These are phyloP conservation scores for Pichia sp. DNA, from an alignment of 1,139 yeast species.

Conservation along the genomic window DNA sequence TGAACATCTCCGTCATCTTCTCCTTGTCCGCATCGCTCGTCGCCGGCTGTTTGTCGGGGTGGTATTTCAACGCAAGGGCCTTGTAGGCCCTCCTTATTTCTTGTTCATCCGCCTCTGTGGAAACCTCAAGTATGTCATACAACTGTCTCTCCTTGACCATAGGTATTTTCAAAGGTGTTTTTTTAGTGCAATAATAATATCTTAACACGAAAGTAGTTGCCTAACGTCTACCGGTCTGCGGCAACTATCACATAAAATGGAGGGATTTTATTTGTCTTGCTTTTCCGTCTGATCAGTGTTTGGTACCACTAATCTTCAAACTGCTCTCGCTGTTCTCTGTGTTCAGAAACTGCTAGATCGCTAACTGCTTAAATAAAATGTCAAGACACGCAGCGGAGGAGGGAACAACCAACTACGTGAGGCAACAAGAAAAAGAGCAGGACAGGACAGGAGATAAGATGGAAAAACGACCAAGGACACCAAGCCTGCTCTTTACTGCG, in stretches of 20 bases:
- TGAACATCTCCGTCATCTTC: constrained; percentile 36
- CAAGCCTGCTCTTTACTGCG: too few species aligned
- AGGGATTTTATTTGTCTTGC: not conserved
- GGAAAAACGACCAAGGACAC: too few species aligned
- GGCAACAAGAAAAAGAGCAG: too few species aligned
- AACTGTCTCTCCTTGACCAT: constrained; percentile 35
- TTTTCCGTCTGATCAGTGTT: not conserved
- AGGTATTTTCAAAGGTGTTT: not conserved
- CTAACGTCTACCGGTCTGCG: not conserved
- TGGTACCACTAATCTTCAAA: too few species aligned
- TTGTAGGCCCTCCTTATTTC: constrained; percentile 52
- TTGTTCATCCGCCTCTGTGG: constrained; percentile 39
- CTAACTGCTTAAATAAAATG: too few species aligned
- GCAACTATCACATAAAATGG: not conserved
- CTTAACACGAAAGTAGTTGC: not conserved
- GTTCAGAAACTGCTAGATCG: not conserved
- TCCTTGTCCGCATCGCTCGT: constrained; percentile 56
- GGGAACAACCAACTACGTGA: too few species aligned
- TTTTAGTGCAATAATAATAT: not conserved
- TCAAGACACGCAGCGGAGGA: too few species aligned
- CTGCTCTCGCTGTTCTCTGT: not conserved
- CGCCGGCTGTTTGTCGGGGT: constrained; percentile 50
- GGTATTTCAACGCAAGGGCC: constrained; percentile 48
- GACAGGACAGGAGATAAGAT: too few species aligned
- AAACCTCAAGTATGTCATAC: constrained; percentile 47